Evolutionary conservation across 352 stramenopile genomes (phyloP).

Genomic region (Phytophthora pluvialis): DNA sequence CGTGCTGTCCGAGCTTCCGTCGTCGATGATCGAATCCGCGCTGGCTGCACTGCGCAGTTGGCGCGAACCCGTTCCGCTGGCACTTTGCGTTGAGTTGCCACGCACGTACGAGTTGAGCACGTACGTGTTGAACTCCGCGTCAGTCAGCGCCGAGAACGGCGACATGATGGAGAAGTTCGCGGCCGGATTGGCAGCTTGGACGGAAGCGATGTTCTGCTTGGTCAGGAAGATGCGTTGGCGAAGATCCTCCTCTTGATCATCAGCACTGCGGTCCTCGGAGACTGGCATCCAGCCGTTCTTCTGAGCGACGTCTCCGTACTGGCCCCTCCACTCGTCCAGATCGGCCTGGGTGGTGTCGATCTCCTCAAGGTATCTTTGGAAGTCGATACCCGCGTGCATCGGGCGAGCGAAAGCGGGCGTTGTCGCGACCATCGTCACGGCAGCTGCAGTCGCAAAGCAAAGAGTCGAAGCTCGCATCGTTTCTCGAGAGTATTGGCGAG

Average conservation of each 20-base stretch:
- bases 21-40: constrained; percentile 1
- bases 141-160: constrained; percentile 49
- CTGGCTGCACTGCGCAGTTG: constrained; percentile 27
- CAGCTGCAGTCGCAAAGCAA: constrained; percentile 9
- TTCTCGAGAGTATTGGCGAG: background rate
- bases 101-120: constrained; percentile 48
- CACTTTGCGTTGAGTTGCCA: constrained; percentile 26
- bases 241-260: constrained; percentile 54
- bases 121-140: constrained; percentile 52
- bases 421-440: constrained; percentile 4
- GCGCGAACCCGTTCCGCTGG: constrained; percentile 11
- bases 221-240: constrained; percentile 58
- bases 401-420: constrained; percentile 21
- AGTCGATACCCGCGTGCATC: constrained; percentile 57
- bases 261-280: constrained; percentile 38
- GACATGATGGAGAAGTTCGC: constrained; percentile 67
- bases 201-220: constrained; percentile 44
- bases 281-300: constrained; percentile 48
- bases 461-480: constrained; percentile 26
- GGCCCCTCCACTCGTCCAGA: constrained; percentile 45
- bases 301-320: constrained; percentile 38
- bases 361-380: constrained; percentile 51
- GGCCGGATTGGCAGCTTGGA: constrained; percentile 43
- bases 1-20: constrained; percentile 12
- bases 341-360: constrained; percentile 44